Base-by-base conservation (phyloP, 2,329 filamentous ascomycete species). In the Penicillium sp. region DNA sequence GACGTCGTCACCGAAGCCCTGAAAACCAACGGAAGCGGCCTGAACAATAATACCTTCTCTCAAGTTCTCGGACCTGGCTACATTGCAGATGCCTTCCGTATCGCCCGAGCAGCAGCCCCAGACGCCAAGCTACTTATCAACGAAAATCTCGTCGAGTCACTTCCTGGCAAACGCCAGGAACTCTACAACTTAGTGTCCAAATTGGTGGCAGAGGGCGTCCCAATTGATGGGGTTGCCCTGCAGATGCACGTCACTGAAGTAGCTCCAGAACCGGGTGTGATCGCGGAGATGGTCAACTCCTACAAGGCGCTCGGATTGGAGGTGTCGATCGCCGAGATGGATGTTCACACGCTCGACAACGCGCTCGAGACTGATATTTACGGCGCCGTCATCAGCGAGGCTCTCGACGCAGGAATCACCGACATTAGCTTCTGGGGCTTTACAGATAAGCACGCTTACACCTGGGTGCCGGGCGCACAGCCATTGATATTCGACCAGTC, bases 401-500 rank as follows among this genome's bases (percentile, higher is more conserved):
- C 59, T 33, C 49, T 53, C 2, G 3, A 57, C 1, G 54, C 54
- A 31, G 54, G 54, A 47, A 57, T 57, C 40, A 57, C 54, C n/a
- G 31, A 57, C 16, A 53, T 57, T 43, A 57, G 50, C 38, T 53
- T 57, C 33, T 57, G 59, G 56, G 59, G 59, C 11, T 61, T 61
- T 11, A 59, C 59, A 1, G 59, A 61, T 59, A 61, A 59, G 48
- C 59, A 61, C 16, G 53, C 59, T 2, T 61, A 61, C 23, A 61
- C 59, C 21, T 59, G 52, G 56, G 3, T 59, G 9, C 4, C 10
- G 31, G 59, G 52, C 15, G 56, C 59, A 13, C 59, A 61, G 59
- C 59, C 59, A 11, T 53, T 61, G 57, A 61, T 61, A 44, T 61
- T 61, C 36, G 59, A 61, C 19, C 47, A 61, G 52, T 23, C 27